These are phyloP conservation scores for Aspergillus pseudotamarii DNA, from an alignment of 2,329 filamentous ascomycete genomes.

Conservation along the genomic window DNA sequence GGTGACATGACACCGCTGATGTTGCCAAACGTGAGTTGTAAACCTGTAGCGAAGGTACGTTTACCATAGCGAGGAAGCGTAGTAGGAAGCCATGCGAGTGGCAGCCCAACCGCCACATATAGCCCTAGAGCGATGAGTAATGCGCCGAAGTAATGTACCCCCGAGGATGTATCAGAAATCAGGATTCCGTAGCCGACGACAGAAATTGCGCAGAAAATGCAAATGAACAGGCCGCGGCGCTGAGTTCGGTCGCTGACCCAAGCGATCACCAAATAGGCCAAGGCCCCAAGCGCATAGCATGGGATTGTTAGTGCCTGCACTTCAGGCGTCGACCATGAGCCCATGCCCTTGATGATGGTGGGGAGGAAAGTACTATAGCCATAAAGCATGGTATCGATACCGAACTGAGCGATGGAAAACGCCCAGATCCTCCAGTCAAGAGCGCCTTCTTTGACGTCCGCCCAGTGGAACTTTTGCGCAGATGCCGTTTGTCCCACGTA, in stretches of 20 bases:
- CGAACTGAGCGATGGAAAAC: conserved; percentile 72
- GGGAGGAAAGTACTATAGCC: conserved; percentile 78
- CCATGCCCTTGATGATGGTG: conserved; percentile 73
- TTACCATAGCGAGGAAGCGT: conserved; percentile 78
- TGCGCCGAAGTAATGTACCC: conserved; percentile 74
- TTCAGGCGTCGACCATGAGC: conserved; percentile 63
- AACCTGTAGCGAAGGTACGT: conserved; percentile 69
- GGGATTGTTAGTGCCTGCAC: conserved; percentile 78
- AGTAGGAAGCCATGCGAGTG: conserved; percentile 61
- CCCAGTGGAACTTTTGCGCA: conserved; percentile 58
- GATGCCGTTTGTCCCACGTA: conserved; percentile 54
- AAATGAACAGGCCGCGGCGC: conserved; percentile 65
- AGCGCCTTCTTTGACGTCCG: conserved; percentile 68
- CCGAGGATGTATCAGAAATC: conserved; percentile 61
- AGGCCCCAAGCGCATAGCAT: conserved; percentile 72
- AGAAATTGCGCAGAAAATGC: conserved; percentile 64
- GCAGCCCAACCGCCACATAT: conserved; percentile 62
- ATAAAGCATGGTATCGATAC: conserved; percentile 75
- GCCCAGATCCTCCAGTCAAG: conserved; percentile 76
- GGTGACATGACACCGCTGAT: conserved; percentile 72
- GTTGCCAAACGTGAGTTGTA: conserved; percentile 73
- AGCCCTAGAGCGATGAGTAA: conserved; percentile 75
- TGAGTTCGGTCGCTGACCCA: conserved; percentile 69
- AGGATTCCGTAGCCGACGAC: conserved; percentile 71
- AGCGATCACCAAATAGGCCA: conserved; percentile 68